Conservation (phyloP, 179 eudicot genomes). For the Silene vulgaris region DNA sequence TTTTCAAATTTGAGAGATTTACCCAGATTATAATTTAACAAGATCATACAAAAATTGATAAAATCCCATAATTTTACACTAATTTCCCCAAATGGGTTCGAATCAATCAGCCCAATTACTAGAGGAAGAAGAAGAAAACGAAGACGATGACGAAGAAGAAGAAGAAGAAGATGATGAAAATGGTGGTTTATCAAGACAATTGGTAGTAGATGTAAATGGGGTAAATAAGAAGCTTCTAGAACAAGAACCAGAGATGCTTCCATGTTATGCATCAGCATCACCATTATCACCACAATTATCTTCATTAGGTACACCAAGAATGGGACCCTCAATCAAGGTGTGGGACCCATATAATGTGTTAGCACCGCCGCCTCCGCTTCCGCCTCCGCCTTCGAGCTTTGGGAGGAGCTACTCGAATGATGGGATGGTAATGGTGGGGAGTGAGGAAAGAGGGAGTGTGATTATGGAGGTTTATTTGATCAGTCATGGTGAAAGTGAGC, state of each 20-base stretch:
- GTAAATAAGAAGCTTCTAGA: constrained; percentile 63
- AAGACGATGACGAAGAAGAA: constrained; percentile 33
- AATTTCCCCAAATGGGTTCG: constrained; percentile 54
- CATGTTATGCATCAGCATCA: constrained; percentile 95
- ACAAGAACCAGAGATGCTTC: constrained; percentile 93
- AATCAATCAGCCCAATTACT: constrained; percentile 56
- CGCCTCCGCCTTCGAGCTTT: constrained; percentile 42
- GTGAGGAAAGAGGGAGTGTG: constrained; percentile 26
- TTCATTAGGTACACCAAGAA: constrained; percentile 77
- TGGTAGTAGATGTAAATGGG: constrained; percentile 31
- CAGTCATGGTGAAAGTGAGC: constrained; percentile 76
- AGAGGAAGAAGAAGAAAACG: constrained; percentile 24
- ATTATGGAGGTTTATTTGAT: constrained; percentile 72
- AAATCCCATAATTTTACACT: not conserved
- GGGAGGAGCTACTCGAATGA: constrained; percentile 43
- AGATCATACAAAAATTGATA: not conserved
- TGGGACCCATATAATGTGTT: constrained; percentile 98
- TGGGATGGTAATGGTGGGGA: constrained; percentile 29
- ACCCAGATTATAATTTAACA: constrained; percentile 18
- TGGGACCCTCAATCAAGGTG: constrained; percentile 91
- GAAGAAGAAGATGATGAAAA: constrained; percentile 37
- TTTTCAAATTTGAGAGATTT: constrained; percentile 15
- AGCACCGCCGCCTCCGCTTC: constrained; percentile 60
- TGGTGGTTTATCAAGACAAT: constrained; percentile 20
- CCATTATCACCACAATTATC: constrained; percentile 94